These are phyloP conservation scores for Cryphonectria naterciae DNA, from an alignment of 2,329 filamentous ascomycete species.

Conservation along the genomic window DNA sequence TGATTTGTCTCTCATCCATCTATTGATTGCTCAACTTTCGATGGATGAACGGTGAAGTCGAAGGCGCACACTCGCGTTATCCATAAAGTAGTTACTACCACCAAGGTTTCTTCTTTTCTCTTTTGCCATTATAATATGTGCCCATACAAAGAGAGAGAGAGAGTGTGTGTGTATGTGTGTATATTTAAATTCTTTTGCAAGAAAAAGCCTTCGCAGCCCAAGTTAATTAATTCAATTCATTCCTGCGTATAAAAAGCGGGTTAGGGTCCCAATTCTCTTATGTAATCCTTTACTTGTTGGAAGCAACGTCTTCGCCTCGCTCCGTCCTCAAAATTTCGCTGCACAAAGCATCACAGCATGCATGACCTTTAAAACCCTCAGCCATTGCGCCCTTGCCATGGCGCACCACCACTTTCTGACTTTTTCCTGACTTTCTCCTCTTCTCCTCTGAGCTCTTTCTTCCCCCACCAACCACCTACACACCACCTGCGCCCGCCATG, in stretches of 20 bases:
- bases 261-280: slow-evolving; percentile 2
- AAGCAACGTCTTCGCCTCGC: not conserved
- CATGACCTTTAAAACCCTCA: slow-evolving; percentile 18
- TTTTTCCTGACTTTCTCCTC: slow-evolving; percentile 17
- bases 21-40: not conserved
- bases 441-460: not conserved
- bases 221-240: too few species aligned
- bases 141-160: too few species aligned
- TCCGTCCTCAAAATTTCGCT: slow-evolving; percentile 28
- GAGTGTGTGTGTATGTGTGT: too few species aligned
- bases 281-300: not conserved
- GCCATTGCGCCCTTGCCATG: slow-evolving; percentile 24
- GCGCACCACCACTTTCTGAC: slow-evolving; percentile 15
- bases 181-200: not conserved
- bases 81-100: too few species aligned
- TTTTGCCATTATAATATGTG: too few species aligned
- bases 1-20: not conserved
- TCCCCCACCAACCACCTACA: not conserved
- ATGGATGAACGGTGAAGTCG: not conserved
- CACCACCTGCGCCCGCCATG: slow-evolving; percentile 9
- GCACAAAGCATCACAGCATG: slow-evolving; percentile 26
- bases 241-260: not conserved
- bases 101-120: not conserved
- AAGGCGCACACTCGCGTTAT: not conserved
- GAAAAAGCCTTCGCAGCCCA: not conserved